Percentiles rank a stretch among this genome's conserved stretches.
Evolutionary conservation across 306 rosid genomes (phyloP).

Genomic region (Lotus japonicus): DNA sequence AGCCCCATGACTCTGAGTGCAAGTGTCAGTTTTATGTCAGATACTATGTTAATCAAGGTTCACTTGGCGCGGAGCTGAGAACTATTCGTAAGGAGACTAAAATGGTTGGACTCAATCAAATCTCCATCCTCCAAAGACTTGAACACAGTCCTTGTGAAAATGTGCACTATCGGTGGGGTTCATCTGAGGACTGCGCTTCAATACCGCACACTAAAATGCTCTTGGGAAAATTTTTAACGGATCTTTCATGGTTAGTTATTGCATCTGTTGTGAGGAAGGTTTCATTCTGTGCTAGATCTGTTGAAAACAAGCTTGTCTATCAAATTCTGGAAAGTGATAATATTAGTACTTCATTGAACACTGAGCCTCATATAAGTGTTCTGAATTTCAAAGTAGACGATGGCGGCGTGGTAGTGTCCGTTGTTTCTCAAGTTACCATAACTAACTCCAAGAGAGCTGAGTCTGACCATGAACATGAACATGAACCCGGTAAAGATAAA

Average conservation of each 20-base stretch:
- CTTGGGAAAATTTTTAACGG: constrained; percentile 56
- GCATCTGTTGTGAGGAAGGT: constrained; percentile 52
- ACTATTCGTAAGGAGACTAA: constrained; percentile 51
- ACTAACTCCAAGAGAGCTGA: constrained; percentile 9
- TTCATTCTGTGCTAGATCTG: constrained; percentile 56
- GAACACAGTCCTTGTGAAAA: constrained; percentile 36
- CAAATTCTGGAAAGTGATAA: constrained; percentile 43
- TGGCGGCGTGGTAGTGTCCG: constrained; percentile 43
- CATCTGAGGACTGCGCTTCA: constrained; percentile 53
- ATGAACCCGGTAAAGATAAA: constrained; percentile 24
- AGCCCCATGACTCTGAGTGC: constrained; percentile 65
- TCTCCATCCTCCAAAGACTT: constrained; percentile 68
- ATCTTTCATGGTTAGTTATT: constrained; percentile 74
- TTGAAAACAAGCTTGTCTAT: constrained; percentile 60
- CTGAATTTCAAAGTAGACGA: constrained; percentile 50
- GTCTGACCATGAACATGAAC: constrained; percentile 4
- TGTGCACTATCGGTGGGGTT: constrained; percentile 63
- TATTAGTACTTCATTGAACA: constrained; percentile 16
- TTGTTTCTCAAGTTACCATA: constrained; percentile 38
- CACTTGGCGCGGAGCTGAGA: constrained; percentile 70
- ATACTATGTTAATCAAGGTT: constrained; percentile 64
- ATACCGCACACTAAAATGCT: constrained; percentile 62
- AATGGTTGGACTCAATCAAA: constrained; percentile 47
- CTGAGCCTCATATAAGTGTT: constrained; percentile 30
- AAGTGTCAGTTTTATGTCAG: constrained; percentile 65